Conservation (phyloP, 139 green algal genomes). For the Micractinium sp. region DNA sequence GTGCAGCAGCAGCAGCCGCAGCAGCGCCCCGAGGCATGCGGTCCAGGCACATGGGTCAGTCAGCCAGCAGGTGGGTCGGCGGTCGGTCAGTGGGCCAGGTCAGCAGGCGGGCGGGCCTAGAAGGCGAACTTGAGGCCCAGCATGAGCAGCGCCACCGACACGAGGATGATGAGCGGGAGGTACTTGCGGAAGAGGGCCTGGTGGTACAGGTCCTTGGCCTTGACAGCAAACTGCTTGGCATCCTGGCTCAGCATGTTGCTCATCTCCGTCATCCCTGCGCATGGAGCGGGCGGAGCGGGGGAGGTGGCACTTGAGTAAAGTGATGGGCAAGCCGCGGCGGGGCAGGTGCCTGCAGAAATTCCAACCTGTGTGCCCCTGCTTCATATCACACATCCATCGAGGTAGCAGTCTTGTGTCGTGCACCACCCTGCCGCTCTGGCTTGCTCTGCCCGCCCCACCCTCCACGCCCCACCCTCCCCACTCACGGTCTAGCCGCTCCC, state of each 20-base stretch:
- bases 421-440: no score
- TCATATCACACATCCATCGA: background rate
- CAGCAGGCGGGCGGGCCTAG: slow-evolving; percentile 26
- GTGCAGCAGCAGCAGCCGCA: no score
- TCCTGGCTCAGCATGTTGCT: slow-evolving; percentile 82
- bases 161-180: slow-evolving; percentile 83
- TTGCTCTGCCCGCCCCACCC: no score
- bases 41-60: no score
- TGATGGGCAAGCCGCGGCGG: no score
- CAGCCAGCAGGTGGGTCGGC: no score
- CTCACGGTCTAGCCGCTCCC: slow-evolving; percentile 94
- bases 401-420: background rate
- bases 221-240: slow-evolving; percentile 84
- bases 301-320: background rate
- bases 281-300: background rate
- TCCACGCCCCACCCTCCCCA: slow-evolving; percentile 5
- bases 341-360: background rate
- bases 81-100: no score
- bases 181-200: slow-evolving; percentile 96
- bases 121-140: slow-evolving; percentile 65
- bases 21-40: no score
- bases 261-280: slow-evolving; percentile 86
- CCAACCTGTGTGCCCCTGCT: no score
- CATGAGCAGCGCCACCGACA: slow-evolving; percentile 75
- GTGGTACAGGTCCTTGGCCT: slow-evolving; percentile 88